Evolutionary conservation across 2,329 filamentous ascomycete species (phyloP), one percentile per base, ranked within the genome.

Genomic region (Fusarium illudens): DNA sequence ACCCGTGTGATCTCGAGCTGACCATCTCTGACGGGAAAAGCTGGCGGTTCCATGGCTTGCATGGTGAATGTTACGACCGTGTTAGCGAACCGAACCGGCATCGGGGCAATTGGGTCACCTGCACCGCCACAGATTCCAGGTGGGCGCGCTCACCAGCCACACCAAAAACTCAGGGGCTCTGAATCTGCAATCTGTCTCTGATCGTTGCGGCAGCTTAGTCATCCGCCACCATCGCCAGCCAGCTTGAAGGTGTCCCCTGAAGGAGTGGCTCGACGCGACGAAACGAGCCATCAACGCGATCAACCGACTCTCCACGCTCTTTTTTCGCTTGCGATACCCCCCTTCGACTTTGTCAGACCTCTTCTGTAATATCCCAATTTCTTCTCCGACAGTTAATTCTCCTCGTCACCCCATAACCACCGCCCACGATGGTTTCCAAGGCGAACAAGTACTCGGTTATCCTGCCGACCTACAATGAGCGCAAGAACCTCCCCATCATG

Each of bases 391-490:
- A 56, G 19, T 51, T 50, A 58, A 44, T 46, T 34, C 27, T 58
- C 55, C 33, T 60, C 52, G 27, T 27, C 48, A 22, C 54, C 15
- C 15, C 29, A 10, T n/a, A 56, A 67, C 20, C 36, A 53, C 15
- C 56, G 32, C 27, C 50, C 70, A 71, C 71, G 73, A 88, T 88
- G 86, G 83, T 84, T 25, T 33, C 57, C 60, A 84, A 82, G 72
- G 64, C 75, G 74, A 76, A 96, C 86, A 97, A 95, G 83, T 99
- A 97, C 87, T 97, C 95, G 72, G 91, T 99, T 78, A 95, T 99
- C 78, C 89, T 99, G 70, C 96, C 96, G 60, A 99, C 96, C 66
- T 99, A 97, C 89, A 98, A 99, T 81, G 96, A 99, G 87, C 93
- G 96, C 78, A 90, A 90, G 80, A 99, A 99, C 83, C 89, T 99